Percentiles rank a stretch among this genome's conserved stretches.
phyloP scores from a whole-genome alignment of 202 grass and related monocot species.

The Setaria viridis region DNA sequence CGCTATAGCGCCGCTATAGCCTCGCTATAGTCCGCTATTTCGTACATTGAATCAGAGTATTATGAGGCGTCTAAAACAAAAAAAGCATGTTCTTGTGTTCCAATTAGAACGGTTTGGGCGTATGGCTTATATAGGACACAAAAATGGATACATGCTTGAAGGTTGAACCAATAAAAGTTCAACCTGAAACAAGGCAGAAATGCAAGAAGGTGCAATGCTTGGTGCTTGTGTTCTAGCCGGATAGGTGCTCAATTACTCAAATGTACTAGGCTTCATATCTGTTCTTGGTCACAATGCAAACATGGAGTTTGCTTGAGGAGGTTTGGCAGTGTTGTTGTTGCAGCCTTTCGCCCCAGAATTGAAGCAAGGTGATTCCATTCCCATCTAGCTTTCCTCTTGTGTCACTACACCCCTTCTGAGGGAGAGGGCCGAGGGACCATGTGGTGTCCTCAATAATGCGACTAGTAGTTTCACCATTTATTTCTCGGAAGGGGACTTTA shows the following conservation, averaged over 20 bases:
- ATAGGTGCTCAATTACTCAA: neutral
- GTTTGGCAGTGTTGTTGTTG: neutral
- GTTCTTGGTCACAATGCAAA: no score
- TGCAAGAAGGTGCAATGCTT: neutral
- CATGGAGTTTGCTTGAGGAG: neutral
- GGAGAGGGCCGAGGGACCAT: neutral
- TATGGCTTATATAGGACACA: neutral
- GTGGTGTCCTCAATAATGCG: neutral
- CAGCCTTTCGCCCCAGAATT: neutral
- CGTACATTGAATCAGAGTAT: no score
- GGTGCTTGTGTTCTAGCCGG: neutral
- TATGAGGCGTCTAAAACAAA: no score
- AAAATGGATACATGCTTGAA: neutral
- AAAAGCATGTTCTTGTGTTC: no score
- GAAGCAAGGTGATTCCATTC: neutral
- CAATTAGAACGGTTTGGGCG: neutral
- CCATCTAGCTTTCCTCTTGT: neutral
- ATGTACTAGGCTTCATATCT: no score
- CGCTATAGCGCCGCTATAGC: no score
- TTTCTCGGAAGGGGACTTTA: neutral
- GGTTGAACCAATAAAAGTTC: neutral
- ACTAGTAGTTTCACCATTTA: neutral
- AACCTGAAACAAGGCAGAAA: neutral
- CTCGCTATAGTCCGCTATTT: no score
- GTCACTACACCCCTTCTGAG: neutral